phyloP scores from a whole-genome alignment of 2,329 filamentous ascomycete genomes.

The Thelonectria blattea region DNA sequence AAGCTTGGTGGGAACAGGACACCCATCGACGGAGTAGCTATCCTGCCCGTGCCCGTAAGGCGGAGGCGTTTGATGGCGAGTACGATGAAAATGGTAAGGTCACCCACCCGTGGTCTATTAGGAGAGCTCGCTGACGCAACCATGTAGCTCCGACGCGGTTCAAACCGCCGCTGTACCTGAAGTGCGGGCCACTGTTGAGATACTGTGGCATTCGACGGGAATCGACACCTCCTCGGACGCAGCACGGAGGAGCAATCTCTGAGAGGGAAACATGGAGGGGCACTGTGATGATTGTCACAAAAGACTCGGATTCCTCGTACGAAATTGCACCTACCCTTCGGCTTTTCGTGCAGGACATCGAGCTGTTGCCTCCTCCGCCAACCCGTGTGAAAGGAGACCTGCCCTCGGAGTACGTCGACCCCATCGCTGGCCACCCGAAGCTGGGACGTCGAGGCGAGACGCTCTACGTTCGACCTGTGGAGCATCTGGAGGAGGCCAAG shows the following conservation, averaged over 20 bases:
- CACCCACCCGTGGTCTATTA: background rate
- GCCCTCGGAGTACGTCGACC: constrained; percentile 84
- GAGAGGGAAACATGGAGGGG: constrained; percentile 90
- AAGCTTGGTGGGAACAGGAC: constrained; percentile 79
- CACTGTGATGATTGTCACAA: constrained; percentile 93
- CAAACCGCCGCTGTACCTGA: constrained; percentile 81
- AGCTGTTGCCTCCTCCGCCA: constrained; percentile 80
- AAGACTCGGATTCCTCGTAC: constrained; percentile 83
- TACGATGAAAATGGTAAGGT: constrained; percentile 67
- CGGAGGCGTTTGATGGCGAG: constrained; percentile 70
- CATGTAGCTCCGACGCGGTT: constrained; percentile 70
- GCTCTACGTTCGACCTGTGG: constrained; percentile 87
- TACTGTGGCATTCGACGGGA: constrained; percentile 84
- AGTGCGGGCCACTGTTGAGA: constrained; percentile 87
- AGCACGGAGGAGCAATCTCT: constrained; percentile 33
- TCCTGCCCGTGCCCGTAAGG: constrained; percentile 57
- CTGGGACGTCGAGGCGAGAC: constrained; percentile 84
- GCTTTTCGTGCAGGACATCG: constrained; percentile 85
- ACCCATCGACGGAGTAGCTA: constrained; percentile 54
- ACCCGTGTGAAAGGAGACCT: constrained; percentile 69
- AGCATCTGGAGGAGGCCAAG: constrained; percentile 77
- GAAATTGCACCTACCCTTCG: constrained; percentile 78
- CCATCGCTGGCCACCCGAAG: constrained; percentile 86
- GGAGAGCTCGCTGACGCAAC: constrained; percentile 21
- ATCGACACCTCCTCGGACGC: constrained; percentile 46